Evolutionary conservation across 345 rosid species (phyloP).

Genomic region (Aurinia saxatilis): DNA sequence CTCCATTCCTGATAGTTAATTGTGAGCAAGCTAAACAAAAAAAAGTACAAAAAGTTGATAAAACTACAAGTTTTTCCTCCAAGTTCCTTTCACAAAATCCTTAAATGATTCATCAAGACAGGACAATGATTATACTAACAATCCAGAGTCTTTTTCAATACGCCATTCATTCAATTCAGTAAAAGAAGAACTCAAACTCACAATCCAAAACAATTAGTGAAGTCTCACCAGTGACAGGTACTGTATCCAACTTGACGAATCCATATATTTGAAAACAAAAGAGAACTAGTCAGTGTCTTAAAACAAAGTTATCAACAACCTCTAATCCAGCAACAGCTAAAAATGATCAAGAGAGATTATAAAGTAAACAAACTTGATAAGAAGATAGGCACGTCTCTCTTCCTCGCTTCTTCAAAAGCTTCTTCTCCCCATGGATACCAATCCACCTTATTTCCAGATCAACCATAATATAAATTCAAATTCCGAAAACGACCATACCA

Average conservation of each 20-base stretch:
- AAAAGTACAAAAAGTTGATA: background rate
- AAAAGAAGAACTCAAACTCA: background rate
- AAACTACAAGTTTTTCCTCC: background rate
- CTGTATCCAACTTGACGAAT: constrained; percentile 86
- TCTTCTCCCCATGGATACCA: constrained; percentile 96
- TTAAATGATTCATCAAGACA: background rate
- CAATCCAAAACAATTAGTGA: background rate
- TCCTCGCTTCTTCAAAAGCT: constrained; percentile 79
- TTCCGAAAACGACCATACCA: background rate
- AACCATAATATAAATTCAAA: background rate
- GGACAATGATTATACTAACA: background rate
- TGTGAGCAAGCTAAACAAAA: background rate
- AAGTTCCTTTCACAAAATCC: background rate
- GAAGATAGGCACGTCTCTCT: constrained; percentile 85
- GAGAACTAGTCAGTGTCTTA: constrained; percentile 1
- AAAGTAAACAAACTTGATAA: constrained; percentile 57
- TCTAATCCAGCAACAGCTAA: background rate
- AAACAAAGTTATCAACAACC: background rate
- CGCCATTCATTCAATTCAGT: background rate
- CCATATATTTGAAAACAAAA: constrained; percentile 18
- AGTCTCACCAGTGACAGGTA: constrained; percentile 94
- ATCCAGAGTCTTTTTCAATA: background rate
- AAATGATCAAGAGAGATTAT: background rate
- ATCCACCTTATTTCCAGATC: constrained; percentile 47
- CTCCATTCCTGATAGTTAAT: background rate